Conservation (phyloP, 192 early-diverging fungal genomes). For the Podila horticola region DNA sequence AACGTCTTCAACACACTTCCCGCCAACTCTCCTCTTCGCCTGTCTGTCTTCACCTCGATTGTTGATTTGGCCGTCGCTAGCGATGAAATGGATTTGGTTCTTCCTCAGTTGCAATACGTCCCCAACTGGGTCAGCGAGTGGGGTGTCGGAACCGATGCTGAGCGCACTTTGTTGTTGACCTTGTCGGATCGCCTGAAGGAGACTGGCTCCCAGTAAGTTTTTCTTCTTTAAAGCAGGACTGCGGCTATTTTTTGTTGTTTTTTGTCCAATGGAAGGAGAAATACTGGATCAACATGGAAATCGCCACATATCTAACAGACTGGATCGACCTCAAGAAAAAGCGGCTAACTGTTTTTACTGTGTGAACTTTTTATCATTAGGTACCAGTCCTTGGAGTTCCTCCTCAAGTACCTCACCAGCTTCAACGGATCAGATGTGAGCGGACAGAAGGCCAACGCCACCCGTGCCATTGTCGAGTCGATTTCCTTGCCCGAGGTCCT, state of each 20-base stretch:
- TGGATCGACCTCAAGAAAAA: not conserved
- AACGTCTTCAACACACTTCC: slow-evolving; percentile 90
- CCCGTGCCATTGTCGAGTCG: slow-evolving; percentile 73
- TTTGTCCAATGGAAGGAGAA: not conserved
- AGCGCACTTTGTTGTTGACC: slow-evolving; percentile 68
- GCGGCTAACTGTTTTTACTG: not conserved
- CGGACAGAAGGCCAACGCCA: slow-evolving; percentile 61
- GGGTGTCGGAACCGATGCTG: slow-evolving; percentile 67
- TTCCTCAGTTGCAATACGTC: slow-evolving; percentile 70
- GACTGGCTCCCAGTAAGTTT: slow-evolving; percentile 67
- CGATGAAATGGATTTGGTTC: slow-evolving; percentile 74
- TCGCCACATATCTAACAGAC: no score
- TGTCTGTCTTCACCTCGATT: slow-evolving; percentile 78
- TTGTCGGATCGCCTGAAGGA: slow-evolving; percentile 72
- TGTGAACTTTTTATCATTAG: slow-evolving; percentile 15
- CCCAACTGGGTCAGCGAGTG: slow-evolving; percentile 77
- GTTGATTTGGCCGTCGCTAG: slow-evolving; percentile 76
- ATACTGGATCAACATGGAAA: not conserved
- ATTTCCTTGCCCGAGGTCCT: slow-evolving; percentile 75
- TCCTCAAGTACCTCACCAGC: slow-evolving; percentile 73
- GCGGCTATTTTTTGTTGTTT: not conserved
- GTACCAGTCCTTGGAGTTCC: slow-evolving; percentile 64
- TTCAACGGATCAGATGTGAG: slow-evolving; percentile 59
- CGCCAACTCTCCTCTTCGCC: slow-evolving; percentile 62
- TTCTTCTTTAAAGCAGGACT: not conserved